Percentiles rank a stretch among this genome's conserved stretches.
Evolutionary conservation across 2,329 filamentous ascomycete genomes (phyloP).

Genomic region (Beauveria pseudobassiana): DNA sequence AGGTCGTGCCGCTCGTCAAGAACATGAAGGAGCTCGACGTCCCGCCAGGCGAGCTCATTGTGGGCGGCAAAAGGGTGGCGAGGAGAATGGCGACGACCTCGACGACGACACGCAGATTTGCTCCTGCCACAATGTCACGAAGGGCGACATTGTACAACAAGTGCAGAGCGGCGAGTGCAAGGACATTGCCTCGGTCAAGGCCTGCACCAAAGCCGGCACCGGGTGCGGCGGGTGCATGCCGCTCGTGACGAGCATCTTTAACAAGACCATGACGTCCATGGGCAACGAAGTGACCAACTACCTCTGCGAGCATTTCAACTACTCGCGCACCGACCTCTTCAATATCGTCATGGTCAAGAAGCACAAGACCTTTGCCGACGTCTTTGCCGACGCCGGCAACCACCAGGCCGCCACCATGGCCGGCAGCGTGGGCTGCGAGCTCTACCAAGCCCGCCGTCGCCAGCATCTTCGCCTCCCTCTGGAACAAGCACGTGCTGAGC

Average conservation of each 20-base stretch:
- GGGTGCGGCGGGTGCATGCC: constrained; percentile 89
- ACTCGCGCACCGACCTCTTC: constrained; percentile 82
- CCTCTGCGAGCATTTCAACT: constrained; percentile 75
- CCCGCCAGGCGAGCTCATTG: constrained; percentile 73
- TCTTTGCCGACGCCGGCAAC: constrained; percentile 73
- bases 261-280: constrained; percentile 77
- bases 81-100: constrained; percentile 69
- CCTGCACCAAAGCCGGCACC: constrained; percentile 85
- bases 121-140: constrained; percentile 87
- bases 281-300: constrained; percentile 83
- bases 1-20: constrained; percentile 81
- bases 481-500: constrained; percentile 77
- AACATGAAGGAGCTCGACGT: constrained; percentile 71
- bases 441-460: constrained; percentile 77
- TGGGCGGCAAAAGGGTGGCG: constrained; percentile 64
- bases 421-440: constrained; percentile 63
- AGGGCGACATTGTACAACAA: constrained; percentile 65
- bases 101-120: constrained; percentile 84
- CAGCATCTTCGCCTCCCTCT: constrained; percentile 73
- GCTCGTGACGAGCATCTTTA: constrained; percentile 82
- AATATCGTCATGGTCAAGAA: constrained; percentile 80
- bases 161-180: constrained; percentile 77
- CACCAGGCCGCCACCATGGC: constrained; percentile 34
- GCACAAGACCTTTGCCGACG: constrained; percentile 61
- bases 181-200: constrained; percentile 73